A percentile compares a stretch with the other conserved stretches of the same genome.
These are phyloP conservation scores for Rhizopogon vinicolor DNA, from an alignment of 768 basidiomycete genomes.

Conservation along the genomic window DNA sequence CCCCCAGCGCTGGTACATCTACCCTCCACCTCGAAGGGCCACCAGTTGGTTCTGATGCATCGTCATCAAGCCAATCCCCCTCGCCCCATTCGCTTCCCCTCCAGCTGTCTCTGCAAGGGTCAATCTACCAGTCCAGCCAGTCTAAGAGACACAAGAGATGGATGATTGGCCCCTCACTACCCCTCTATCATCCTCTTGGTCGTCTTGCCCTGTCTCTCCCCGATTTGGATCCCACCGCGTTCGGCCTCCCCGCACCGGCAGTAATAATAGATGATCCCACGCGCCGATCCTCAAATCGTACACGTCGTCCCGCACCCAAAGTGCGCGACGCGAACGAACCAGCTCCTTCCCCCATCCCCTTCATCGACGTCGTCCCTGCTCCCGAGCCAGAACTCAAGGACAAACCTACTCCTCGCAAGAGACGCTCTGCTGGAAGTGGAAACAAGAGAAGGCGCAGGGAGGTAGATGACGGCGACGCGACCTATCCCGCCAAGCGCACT, in stretches of 20 bases:
- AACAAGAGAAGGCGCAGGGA: constrained; percentile 58
- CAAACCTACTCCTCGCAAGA: constrained; percentile 49
- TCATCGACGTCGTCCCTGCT: constrained; percentile 17
- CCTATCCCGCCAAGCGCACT: constrained; percentile 69
- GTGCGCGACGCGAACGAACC: constrained; percentile 43
- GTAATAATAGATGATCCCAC: constrained; percentile 39
- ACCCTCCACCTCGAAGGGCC: constrained; percentile 16
- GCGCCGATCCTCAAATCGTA: constrained; percentile 40
- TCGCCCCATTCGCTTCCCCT: constrained; percentile 9
- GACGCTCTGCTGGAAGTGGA: constrained; percentile 32
- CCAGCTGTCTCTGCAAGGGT: constrained; percentile 9
- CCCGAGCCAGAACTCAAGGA: constrained; percentile 36
- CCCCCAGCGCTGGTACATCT: constrained; percentile 38
- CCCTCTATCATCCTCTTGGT: constrained; percentile 67
- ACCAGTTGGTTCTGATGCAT: constrained; percentile 9
- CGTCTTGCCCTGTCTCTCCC: constrained; percentile 61
- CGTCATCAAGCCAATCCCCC: constrained; percentile 12
- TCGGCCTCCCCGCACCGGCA: constrained; percentile 49
- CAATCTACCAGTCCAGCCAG: constrained; percentile 2
- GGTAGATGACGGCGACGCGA: constrained; percentile 55
- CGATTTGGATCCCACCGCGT: constrained; percentile 50
- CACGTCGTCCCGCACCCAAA: constrained; percentile 46
- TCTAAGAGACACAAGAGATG: constrained; percentile 12
- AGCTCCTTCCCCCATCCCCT: constrained; percentile 16
- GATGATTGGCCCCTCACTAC: constrained; percentile 40